Evolutionary conservation across 148 eudicot genomes (phyloP).

Genomic region (Rhododendron molle): DNA sequence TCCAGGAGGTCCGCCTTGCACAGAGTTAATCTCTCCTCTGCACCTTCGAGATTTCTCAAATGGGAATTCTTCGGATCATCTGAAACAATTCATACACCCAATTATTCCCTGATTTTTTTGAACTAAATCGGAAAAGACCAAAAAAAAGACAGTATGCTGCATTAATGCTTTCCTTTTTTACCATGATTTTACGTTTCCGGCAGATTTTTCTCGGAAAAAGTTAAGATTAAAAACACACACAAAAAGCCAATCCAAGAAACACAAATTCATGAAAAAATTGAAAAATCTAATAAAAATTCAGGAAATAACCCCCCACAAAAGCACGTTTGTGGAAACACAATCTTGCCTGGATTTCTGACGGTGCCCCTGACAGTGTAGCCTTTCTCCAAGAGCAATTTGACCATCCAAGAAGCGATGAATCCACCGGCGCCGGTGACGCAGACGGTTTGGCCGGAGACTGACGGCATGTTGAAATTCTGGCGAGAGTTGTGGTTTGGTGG

Average conservation of each 20-base stretch:
- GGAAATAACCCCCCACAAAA: background rate
- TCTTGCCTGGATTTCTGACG: slow-evolving; percentile 76
- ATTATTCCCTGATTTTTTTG: background rate
- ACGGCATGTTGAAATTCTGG: slow-evolving; percentile 18
- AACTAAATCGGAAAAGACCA: no score
- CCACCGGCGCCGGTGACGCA: slow-evolving; percentile 98
- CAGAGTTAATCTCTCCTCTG: slow-evolving; percentile 67
- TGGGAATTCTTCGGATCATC: slow-evolving; percentile 88
- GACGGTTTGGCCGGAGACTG: slow-evolving; percentile 42
- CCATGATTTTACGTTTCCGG: no score
- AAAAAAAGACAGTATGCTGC: no score
- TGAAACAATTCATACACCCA: slow-evolving; percentile 14
- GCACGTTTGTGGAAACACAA: background rate
- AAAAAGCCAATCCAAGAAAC: background rate
- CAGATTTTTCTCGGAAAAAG: no score
- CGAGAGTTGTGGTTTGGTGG: background rate
- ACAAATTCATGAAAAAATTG: no score
- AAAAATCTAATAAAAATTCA: no score
- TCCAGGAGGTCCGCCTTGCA: slow-evolving; percentile 82
- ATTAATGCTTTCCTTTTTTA: no score
- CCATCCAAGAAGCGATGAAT: slow-evolving; percentile 89
- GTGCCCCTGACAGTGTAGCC: slow-evolving; percentile 87
- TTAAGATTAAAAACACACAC: no score
- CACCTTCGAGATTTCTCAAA: slow-evolving; percentile 83
- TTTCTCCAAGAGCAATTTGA: slow-evolving; percentile 65